Conservation (phyloP, 2,329 filamentous ascomycete species). For the Monilinia aucupariae region DNA sequence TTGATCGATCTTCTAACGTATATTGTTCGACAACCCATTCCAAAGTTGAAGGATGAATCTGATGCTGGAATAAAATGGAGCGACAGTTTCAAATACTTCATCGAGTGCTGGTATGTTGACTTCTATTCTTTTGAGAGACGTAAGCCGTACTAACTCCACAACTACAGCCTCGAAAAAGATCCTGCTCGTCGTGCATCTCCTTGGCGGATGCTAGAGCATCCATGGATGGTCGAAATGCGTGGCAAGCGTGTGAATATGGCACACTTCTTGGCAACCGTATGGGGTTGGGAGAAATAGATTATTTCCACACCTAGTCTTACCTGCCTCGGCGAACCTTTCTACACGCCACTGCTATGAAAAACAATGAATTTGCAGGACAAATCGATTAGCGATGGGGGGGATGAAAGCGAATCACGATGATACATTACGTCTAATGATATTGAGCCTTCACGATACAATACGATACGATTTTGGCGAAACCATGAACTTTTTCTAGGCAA, state of each 20-base stretch:
- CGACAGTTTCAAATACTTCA: slow-evolving; percentile 98
- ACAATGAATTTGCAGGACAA: not conserved
- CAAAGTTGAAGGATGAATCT: slow-evolving; percentile 91
- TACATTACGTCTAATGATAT: not conserved
- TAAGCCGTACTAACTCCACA: slow-evolving; percentile 16
- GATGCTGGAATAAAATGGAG: slow-evolving; percentile 89
- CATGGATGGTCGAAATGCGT: slow-evolving; percentile 97
- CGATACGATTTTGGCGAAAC: not conserved
- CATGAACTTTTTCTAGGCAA: not conserved
- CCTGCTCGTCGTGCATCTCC: slow-evolving; percentile 80
- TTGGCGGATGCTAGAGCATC: slow-evolving; percentile 98
- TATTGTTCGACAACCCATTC: slow-evolving; percentile 92
- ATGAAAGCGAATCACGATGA: not conserved
- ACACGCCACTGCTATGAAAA: not conserved
- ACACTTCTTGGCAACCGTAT: slow-evolving; percentile 88
- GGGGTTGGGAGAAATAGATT: slow-evolving; percentile 66
- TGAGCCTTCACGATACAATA: not conserved
- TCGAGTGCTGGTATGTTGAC: slow-evolving; percentile 87
- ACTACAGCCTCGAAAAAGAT: slow-evolving; percentile 82
- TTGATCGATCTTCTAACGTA: slow-evolving; percentile 95
- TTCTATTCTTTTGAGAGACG: slow-evolving; percentile 17
- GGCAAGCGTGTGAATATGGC: slow-evolving; percentile 96
- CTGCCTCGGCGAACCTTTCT: not conserved
- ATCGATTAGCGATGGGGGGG: not conserved
- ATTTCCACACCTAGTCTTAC: not conserved